Evolutionary conservation across 2,329 filamentous ascomycete species (phyloP).

Genomic region (Massarina eburnea): DNA sequence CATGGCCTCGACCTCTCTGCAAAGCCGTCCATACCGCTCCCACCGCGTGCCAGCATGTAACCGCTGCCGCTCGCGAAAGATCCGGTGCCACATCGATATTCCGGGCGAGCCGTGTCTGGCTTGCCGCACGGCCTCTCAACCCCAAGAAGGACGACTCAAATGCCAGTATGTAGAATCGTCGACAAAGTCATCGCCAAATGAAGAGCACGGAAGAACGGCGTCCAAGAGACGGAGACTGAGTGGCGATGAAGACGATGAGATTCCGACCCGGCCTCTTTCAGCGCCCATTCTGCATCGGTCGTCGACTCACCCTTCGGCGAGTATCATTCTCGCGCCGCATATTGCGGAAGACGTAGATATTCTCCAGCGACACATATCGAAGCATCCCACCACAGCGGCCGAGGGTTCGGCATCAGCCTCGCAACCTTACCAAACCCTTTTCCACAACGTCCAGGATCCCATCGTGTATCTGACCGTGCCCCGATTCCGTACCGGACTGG

Average conservation of each 20-base stretch:
- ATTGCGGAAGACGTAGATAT: slow-evolving; percentile 47
- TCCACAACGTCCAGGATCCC: slow-evolving; percentile 46
- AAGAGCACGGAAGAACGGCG: slow-evolving; percentile 25
- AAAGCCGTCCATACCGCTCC: slow-evolving; percentile 46
- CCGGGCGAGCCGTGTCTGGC: slow-evolving; percentile 43
- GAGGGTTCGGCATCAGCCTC: slow-evolving; percentile 23
- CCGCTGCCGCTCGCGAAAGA: slow-evolving; percentile 45
- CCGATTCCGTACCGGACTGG: slow-evolving; percentile 51
- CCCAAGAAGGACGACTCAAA: slow-evolving; percentile 34
- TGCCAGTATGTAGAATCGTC: slow-evolving; percentile 41
- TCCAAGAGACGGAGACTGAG: slow-evolving; percentile 32
- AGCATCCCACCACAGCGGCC: slow-evolving; percentile 18
- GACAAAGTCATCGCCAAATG: slow-evolving; percentile 21
- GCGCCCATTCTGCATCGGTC: slow-evolving; percentile 32
- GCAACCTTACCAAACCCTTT: slow-evolving; percentile 54
- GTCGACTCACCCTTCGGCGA: slow-evolving; percentile 36
- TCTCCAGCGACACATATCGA: slow-evolving; percentile 42
- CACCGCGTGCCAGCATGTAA: slow-evolving; percentile 48
- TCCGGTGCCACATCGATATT: slow-evolving; percentile 46
- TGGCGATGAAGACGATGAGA: slow-evolving; percentile 19
- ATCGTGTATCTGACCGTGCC: slow-evolving; percentile 52
- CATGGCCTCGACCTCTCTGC: too few species aligned
- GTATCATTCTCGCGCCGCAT: slow-evolving; percentile 44
- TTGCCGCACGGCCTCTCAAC: slow-evolving; percentile 26
- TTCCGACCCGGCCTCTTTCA: slow-evolving; percentile 22